Percentiles rank a stretch among this genome's conserved stretches.
Conservation (phyloP, 2,329 filamentous ascomycete genomes). For the Cercospora canescens region DNA sequence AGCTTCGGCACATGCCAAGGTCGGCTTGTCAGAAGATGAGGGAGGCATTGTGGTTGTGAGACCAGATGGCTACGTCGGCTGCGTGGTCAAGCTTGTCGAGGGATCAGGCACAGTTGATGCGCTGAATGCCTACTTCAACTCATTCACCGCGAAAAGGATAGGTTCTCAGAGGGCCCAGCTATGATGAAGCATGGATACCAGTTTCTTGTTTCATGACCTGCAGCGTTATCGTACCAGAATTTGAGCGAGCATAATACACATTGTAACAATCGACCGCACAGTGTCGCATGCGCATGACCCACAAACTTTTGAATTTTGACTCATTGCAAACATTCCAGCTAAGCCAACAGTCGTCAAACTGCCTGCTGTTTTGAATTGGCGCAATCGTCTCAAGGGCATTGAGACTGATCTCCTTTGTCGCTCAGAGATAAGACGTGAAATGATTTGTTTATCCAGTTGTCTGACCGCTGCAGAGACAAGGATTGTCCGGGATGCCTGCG, state of each 20-base stretch:
- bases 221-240: neutral
- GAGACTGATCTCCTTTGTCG: too few species aligned
- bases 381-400: too few species aligned
- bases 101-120: constrained; percentile 80
- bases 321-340: too few species aligned
- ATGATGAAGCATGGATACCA: constrained; percentile 14
- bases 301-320: neutral
- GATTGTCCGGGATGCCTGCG: too few species aligned
- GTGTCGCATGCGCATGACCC: neutral
- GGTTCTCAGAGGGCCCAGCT: constrained; percentile 35
- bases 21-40: constrained; percentile 71
- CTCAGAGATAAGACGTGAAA: too few species aligned
- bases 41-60: constrained; percentile 82
- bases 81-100: constrained; percentile 71
- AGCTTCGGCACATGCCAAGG: constrained; percentile 80
- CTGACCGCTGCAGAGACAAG: too few species aligned
- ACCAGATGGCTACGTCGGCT: constrained; percentile 83
- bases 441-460: too few species aligned
- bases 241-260: neutral
- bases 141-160: constrained; percentile 66
- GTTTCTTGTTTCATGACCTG: neutral
- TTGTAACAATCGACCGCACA: neutral
- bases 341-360: neutral
- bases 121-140: constrained; percentile 77
- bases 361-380: neutral